Evolutionary conservation across 306 rosid genomes (phyloP).

Genomic region (Cucurbita maxima): DNA sequence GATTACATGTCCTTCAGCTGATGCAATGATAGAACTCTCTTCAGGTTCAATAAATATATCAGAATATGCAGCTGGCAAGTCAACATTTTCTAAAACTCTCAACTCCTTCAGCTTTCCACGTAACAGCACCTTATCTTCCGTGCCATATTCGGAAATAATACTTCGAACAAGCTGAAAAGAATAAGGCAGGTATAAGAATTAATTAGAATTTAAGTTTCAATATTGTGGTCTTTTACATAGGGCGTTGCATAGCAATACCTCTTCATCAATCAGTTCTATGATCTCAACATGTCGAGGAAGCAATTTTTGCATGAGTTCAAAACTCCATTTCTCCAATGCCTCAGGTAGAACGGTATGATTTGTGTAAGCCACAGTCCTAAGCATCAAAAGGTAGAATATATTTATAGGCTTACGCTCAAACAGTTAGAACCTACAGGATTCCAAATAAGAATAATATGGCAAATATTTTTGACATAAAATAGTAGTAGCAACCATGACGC

Average conservation of each 20-base stretch:
- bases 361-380: constrained; percentile 91
- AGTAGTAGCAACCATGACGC: background rate
- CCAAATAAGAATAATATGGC: background rate
- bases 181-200: constrained; percentile 17
- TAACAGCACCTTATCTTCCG: constrained; percentile 41
- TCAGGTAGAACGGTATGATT: constrained; percentile 97
- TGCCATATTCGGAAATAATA: constrained; percentile 61
- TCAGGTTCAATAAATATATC: constrained; percentile 42
- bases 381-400: constrained; percentile 17
- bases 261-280: constrained; percentile 76
- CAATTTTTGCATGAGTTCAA: constrained; percentile 70
- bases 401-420: constrained; percentile 2
- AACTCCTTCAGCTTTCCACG: constrained; percentile 65
- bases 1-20: constrained; percentile 9
- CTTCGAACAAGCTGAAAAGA: constrained; percentile 55
- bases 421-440: background rate
- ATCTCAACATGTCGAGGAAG: constrained; percentile 97
- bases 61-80: constrained; percentile 48
- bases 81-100: constrained; percentile 92
- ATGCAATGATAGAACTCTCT: constrained; percentile 15
- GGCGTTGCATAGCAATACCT: constrained; percentile 33
- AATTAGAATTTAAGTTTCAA: constrained; percentile 4
- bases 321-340: constrained; percentile 98
- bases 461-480: background rate
- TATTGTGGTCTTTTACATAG: background rate